phyloP scores from a whole-genome alignment of 306 rosid species.

The Cicer arietinum region DNA sequence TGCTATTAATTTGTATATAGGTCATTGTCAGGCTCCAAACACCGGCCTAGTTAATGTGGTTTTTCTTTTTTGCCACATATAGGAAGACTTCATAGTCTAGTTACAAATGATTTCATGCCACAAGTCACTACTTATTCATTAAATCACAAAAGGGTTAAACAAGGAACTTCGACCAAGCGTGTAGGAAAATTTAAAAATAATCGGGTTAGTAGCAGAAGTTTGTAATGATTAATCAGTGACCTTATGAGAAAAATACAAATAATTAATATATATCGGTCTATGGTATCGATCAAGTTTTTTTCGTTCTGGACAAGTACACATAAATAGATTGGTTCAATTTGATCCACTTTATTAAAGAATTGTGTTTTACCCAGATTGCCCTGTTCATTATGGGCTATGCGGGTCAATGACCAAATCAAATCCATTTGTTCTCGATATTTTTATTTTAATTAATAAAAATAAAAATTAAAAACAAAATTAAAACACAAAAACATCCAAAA shows the following conservation, averaged over 20 bases:
- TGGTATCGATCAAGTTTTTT: rapidly evolving
- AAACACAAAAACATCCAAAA: too few relatives aligned
- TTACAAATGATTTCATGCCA: slow-evolving; percentile 38
- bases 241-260: slow-evolving; percentile 11
- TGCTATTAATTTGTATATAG: slow-evolving; percentile 11
- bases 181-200: slow-evolving; percentile 3
- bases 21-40: slow-evolving; percentile 40
- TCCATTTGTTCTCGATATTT: too few relatives aligned
- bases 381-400: too few relatives aligned
- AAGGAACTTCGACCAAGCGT: slow-evolving; percentile 29
- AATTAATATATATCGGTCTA: too few relatives aligned
- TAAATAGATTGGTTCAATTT: too few relatives aligned
- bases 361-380: too few relatives aligned
- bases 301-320: too few relatives aligned
- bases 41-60: slow-evolving; percentile 51
- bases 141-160: slow-evolving; percentile 1
- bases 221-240: slow-evolving; percentile 43
- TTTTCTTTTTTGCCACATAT: slow-evolving; percentile 39
- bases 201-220: slow-evolving; percentile 26
- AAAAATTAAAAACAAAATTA: too few relatives aligned
- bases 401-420: rapidly evolving
- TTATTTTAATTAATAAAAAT: too few relatives aligned
- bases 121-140: slow-evolving; percentile 38
- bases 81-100: slow-evolving; percentile 22
- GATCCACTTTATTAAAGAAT: rapidly evolving